A percentile compares a stretch with the other conserved stretches of the same genome.
These are phyloP conservation scores for Pyracantha coccinea DNA, from an alignment of 331 rosid species.

Conservation along the genomic window DNA sequence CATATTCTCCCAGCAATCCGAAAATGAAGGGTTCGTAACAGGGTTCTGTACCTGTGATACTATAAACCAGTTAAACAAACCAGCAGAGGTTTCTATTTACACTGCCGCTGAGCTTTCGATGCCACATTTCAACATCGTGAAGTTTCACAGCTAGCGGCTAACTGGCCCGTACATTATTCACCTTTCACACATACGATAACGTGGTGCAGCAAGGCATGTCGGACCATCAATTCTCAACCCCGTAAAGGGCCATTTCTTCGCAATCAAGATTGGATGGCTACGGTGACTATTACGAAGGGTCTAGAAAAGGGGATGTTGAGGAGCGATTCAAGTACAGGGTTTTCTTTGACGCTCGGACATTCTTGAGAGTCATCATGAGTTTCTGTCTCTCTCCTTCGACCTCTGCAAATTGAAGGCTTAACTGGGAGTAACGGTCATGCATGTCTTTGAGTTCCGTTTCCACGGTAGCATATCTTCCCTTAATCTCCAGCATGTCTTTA, in stretches of 20 bases:
- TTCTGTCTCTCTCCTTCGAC: conserved; percentile 99
- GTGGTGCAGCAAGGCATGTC: not conserved
- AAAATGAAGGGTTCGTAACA: not conserved
- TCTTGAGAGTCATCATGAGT: conserved; percentile 91
- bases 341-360: conserved; percentile 63
- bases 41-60: conserved; percentile 32
- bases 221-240: conserved; percentile 20
- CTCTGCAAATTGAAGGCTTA: conserved; percentile 97
- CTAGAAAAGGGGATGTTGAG: conserved; percentile 36
- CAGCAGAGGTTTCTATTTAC: conserved; percentile 44
- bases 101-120: conserved; percentile 27
- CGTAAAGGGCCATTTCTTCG: conserved; percentile 10
- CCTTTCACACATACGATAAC: not conserved
- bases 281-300: conserved; percentile 40
- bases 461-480: conserved; percentile 56
- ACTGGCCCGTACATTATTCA: conserved; percentile 5
- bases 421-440: conserved; percentile 93
- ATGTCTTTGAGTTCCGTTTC: conserved; percentile 88
- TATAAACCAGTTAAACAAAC: conserved; percentile 1
- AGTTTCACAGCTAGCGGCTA: conserved; percentile 18
- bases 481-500: conserved; percentile 83
- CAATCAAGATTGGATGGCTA: conserved; percentile 8
- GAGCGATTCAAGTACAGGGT: conserved; percentile 19
- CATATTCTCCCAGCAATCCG: not conserved
- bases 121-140: conserved; percentile 24